Base-by-base conservation (phyloP, 179 eudicot species). In the Actinidia chinensis region DNA sequence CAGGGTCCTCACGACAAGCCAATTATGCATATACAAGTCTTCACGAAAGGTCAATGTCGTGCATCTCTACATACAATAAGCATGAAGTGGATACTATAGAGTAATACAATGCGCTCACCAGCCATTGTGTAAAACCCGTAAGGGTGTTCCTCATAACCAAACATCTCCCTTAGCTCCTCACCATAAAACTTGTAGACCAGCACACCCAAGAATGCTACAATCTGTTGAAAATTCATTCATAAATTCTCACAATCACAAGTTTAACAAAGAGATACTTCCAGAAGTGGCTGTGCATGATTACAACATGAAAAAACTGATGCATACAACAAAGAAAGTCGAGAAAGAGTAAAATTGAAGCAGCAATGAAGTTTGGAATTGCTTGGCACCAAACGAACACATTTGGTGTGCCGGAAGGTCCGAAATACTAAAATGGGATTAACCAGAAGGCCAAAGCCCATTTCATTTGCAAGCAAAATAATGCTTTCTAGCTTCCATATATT, bases 41-140 rank as follows among this genome's bases (percentile, higher is more conserved):
- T n/a, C n/a, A n/a, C n/a, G n/a, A n/a, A n/a, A n/a, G n/a, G n/a
- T n/a, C n/a, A n/a, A n/a, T n/a, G n/a, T 50, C 8, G 47, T 64
- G 78, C 5, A 14, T 47, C 68, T 65, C 36, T 36, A 17, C 51
- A 50, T 50, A n/a, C n/a, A n/a, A n/a, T n/a, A n/a, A n/a, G n/a
- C n/a, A n/a, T n/a, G n/a, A n/a, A n/a, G n/a, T n/a, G n/a, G n/a
- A n/a, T n/a, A n/a, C n/a, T n/a, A n/a, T n/a, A n/a, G 6, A 47
- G 7, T 43, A 11, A 68, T 64, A 12, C 55, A 58, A 51, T 23
- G 66, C 54, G 68, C 80, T 69, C 84, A 95, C 99, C 98, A 60
- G 97, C 98, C 94, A 93, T 93, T 36, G 92, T 92, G 86, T 95
- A 95, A 84, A 95, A 95, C 52, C 92, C 99, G 75, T 91, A 95